Percentiles rank a stretch among this genome's conserved stretches.
phyloP scores from a whole-genome alignment of 2,329 filamentous ascomycete species.

The Hawksworthiomyces lignivorus region DNA sequence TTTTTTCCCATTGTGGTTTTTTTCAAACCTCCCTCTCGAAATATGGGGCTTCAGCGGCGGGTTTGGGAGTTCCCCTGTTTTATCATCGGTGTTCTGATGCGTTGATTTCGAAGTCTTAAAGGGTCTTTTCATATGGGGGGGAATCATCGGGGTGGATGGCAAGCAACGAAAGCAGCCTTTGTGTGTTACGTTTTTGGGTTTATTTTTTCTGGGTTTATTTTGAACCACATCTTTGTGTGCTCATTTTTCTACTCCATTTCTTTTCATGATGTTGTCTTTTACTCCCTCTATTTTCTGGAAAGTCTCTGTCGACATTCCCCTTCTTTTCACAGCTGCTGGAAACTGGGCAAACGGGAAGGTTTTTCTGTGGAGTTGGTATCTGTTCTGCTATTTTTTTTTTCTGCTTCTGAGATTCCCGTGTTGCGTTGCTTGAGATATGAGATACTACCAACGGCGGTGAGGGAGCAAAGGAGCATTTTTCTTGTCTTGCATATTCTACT shows the following conservation, averaged over 20 bases:
- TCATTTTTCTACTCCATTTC: background rate
- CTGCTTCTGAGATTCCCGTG: constrained; percentile 13
- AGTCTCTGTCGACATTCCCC: too few relatives aligned
- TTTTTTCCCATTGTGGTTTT: constrained; percentile 2
- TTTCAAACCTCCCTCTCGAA: constrained; percentile 4
- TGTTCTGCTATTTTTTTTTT: constrained; percentile 2
- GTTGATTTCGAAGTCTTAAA: constrained; percentile 6
- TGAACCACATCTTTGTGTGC: background rate
- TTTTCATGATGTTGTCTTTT: constrained; percentile 5
- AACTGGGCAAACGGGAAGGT: constrained; percentile 10
- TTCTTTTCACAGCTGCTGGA: constrained; percentile 2
- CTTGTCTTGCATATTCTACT: constrained; percentile 6
- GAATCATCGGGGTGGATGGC: constrained; percentile 6
- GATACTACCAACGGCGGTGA: constrained; percentile 1
- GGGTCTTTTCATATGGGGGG: constrained; percentile 4
- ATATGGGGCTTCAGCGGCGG: background rate
- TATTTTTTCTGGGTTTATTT: background rate
- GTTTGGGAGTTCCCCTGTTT: constrained; percentile 1
- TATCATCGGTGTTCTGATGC: constrained; percentile 12
- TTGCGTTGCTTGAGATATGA: constrained; percentile 11
- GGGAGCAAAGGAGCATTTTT: constrained; percentile 13
- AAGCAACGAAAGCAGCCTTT: constrained; percentile 11
- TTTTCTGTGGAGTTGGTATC: constrained; percentile 15
- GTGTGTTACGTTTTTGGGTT: constrained; percentile 3
- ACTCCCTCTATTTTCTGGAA: background rate